These are phyloP conservation scores for Massarina eburnea DNA, from an alignment of 2,329 filamentous ascomycete genomes.

Conservation along the genomic window DNA sequence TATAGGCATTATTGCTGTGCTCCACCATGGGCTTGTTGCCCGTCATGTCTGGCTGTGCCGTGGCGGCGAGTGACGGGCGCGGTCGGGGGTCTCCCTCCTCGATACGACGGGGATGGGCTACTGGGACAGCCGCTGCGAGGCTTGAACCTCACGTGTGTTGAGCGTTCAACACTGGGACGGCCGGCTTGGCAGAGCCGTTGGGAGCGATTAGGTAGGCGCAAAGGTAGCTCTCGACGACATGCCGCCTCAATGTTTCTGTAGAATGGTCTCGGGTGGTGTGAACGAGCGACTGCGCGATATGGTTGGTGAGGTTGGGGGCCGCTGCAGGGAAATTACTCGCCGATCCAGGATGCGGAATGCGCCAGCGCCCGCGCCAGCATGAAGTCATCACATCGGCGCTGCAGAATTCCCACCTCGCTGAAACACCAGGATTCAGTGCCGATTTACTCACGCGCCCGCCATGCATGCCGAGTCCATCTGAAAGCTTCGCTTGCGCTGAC, in stretches of 20 bases:
- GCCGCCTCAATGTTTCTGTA: too few relatives aligned
- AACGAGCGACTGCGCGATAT: too few relatives aligned
- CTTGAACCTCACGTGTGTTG: too few relatives aligned
- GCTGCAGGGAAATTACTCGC: slow-evolving; percentile 2
- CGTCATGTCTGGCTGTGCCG: slow-evolving; percentile 27
- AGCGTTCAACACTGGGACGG: too few relatives aligned
- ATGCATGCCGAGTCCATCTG: background rate
- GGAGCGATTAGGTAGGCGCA: too few relatives aligned
- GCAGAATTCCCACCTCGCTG: background rate
- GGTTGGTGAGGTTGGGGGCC: too few relatives aligned
- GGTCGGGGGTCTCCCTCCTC: slow-evolving; percentile 1
- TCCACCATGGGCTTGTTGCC: slow-evolving; percentile 30
- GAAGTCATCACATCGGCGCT: slow-evolving; percentile 8
- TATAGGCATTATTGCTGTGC: slow-evolving; percentile 26
- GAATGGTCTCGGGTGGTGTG: too few relatives aligned
- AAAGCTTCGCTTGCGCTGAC: background rate
- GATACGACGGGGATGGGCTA: background rate
- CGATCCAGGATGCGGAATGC: background rate
- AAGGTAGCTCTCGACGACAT: too few relatives aligned
- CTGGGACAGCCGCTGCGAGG: too few relatives aligned
- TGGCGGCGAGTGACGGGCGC: slow-evolving; percentile 13
- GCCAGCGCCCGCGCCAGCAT: slow-evolving; percentile 5
- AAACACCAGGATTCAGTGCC: background rate
- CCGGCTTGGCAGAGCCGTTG: too few relatives aligned
- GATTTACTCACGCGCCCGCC: background rate